Evolutionary conservation across 2,329 filamentous ascomycete species (phyloP).

Genomic region (Didymella lethalis): DNA sequence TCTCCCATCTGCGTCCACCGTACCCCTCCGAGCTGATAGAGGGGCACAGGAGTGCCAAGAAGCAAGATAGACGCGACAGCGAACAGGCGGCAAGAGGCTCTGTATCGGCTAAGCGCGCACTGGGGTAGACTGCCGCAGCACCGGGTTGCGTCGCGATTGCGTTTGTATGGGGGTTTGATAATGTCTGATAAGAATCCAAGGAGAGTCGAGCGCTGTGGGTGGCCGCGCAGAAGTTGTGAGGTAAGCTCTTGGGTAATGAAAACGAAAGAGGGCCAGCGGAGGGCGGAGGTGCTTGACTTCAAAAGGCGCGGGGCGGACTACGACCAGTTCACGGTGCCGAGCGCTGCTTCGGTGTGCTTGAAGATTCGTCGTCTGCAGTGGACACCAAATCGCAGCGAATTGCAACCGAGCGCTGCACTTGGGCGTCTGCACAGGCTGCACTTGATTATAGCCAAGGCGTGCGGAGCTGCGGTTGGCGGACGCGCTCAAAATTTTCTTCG

Average conservation of each 20-base stretch:
- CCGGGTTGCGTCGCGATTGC: conserved; percentile 44
- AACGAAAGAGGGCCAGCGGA: conserved; percentile 46
- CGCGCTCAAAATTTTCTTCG: conserved; percentile 40
- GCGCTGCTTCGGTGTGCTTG: conserved; percentile 31
- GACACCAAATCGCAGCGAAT: conserved; percentile 30
- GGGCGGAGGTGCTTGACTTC: conserved; percentile 47
- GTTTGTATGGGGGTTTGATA: conserved; percentile 52
- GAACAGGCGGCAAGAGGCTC: conserved; percentile 38
- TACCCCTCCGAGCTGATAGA: conserved; percentile 53
- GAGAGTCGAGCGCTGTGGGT: conserved; percentile 42
- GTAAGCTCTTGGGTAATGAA: conserved; percentile 60
- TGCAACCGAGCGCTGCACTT: conserved; percentile 28
- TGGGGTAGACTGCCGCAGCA: conserved; percentile 44
- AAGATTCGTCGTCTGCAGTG: conserved; percentile 29
- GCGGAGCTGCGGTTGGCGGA: conserved; percentile 30
- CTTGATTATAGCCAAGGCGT: conserved; percentile 32
- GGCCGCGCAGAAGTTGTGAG: conserved; percentile 54
- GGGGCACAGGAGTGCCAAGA: conserved; percentile 49
- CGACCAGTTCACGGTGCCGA: conserved; percentile 30
- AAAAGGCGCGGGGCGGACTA: conserved; percentile 45
- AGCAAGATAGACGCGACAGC: conserved; percentile 44
- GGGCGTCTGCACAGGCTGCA: conserved; percentile 17
- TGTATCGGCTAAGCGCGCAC: conserved; percentile 49
- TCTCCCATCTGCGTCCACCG: conserved; percentile 59
- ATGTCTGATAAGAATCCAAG: conserved; percentile 53